Evolutionary conservation across 1,284 basidiomycete genomes (phyloP).

Genomic region (Ganoderma lingzhi): DNA sequence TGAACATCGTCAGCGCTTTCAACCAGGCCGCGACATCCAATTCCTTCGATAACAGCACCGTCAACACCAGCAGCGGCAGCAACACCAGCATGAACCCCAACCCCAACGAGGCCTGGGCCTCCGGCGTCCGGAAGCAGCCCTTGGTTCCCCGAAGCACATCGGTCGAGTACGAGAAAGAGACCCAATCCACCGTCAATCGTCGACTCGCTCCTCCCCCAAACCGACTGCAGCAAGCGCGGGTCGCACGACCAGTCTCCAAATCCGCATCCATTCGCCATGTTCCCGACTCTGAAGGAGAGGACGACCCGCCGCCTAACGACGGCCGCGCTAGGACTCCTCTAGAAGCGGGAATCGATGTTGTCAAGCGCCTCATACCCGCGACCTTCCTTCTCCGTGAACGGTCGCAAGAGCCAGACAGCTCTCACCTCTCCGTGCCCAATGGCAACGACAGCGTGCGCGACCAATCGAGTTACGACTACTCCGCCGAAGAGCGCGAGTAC

Average conservation of each 20-base stretch:
- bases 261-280: constrained; percentile 56
- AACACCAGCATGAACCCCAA: constrained; percentile 41
- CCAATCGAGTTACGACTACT: constrained; percentile 79
- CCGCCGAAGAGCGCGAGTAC: constrained; percentile 73
- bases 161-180: constrained; percentile 78
- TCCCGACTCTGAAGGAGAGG: constrained; percentile 74
- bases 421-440: constrained; percentile 39
- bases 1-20: constrained; percentile 85
- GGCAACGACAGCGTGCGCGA: constrained; percentile 46
- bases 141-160: constrained; percentile 74
- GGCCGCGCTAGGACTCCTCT: constrained; percentile 71
- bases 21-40: constrained; percentile 65
- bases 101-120: constrained; percentile 72
- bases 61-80: constrained; percentile 39
- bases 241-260: constrained; percentile 52
- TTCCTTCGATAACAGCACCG: constrained; percentile 45
- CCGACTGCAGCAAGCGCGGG: constrained; percentile 44
- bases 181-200: constrained; percentile 58
- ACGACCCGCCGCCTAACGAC: constrained; percentile 38
- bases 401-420: constrained; percentile 56
- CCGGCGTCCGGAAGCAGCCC: constrained; percentile 54
- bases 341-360: constrained; percentile 60
- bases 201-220: constrained; percentile 65
- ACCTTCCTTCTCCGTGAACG: constrained; percentile 68
- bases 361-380: constrained; percentile 58